Evolutionary conservation across 176 grass and related monocot genomes (phyloP).

Genomic region (Thalia dealbata): DNA sequence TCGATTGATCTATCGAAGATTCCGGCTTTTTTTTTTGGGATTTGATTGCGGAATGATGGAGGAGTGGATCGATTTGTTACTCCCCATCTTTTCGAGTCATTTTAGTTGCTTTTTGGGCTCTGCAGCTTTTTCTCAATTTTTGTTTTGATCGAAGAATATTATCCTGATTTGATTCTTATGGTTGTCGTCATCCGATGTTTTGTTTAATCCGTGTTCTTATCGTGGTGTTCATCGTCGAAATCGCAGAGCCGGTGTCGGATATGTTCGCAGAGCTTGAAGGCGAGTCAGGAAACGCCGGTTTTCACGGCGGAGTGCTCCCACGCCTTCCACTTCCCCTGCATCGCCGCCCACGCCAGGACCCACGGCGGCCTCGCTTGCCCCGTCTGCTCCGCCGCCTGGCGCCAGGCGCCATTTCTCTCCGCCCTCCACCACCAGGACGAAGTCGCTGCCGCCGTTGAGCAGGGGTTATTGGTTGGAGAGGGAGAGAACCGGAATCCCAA

Average conservation of each 20-base stretch:
- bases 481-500: conserved; percentile 19
- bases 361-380: conserved; percentile 52
- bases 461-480: neutral
- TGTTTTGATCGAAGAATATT: neutral
- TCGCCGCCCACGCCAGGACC: conserved; percentile 43
- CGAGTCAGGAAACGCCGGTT: conserved; percentile 49
- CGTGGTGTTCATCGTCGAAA: neutral
- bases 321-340: conserved; percentile 89
- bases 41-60: conserved; percentile 7
- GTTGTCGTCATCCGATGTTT: neutral
- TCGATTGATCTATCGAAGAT: neutral
- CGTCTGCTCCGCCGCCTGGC: conserved; percentile 67
- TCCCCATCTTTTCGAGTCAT: neutral
- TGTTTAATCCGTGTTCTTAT: neutral
- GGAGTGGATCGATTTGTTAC: neutral
- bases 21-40: neutral
- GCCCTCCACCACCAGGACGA: conserved; percentile 25
- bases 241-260: conserved; percentile 69
- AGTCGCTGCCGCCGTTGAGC: neutral
- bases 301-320: conserved; percentile 98
- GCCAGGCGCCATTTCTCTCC: conserved; percentile 58
- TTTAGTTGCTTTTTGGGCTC: neutral
- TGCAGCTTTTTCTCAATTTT: neutral
- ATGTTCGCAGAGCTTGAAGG: conserved; percentile 63
- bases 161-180: neutral